Evolutionary conservation across 371 early-diverging fungal species (phyloP).

Genomic region (Mortierella sp.): DNA sequence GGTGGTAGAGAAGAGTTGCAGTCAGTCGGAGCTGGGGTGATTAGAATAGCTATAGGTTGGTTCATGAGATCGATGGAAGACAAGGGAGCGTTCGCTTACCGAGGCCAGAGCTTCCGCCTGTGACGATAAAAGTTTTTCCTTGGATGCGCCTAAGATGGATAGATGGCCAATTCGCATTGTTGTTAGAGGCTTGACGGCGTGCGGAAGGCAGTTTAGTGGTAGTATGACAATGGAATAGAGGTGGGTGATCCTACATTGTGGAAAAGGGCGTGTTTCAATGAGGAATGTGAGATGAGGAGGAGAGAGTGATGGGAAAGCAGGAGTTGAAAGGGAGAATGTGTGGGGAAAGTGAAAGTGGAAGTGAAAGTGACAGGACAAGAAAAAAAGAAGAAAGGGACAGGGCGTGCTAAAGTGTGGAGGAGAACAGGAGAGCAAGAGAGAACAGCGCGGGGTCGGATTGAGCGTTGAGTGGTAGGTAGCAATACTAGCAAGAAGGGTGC

Average conservation of each 20-base stretch:
- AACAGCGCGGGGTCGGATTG: too few species aligned
- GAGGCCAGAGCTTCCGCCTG: constrained; percentile 64
- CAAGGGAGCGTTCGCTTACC: constrained; percentile 20
- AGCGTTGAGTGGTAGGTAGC: background rate
- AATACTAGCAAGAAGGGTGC: background rate
- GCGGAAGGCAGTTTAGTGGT: too few species aligned
- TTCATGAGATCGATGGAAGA: too few species aligned
- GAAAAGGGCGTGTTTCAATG: background rate
- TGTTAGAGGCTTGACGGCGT: background rate
- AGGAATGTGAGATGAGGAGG: background rate
- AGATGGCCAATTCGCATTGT: background rate
- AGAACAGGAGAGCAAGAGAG: background rate
- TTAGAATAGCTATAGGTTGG: background rate
- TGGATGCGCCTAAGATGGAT: constrained; percentile 59
- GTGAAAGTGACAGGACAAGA: background rate
- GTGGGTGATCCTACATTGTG: constrained; percentile 1
- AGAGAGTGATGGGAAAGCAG: background rate
- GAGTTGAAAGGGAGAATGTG: background rate
- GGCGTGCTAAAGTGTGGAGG: background rate
- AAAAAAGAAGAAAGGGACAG: background rate
- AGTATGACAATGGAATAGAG: background rate
- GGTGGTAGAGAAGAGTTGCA: background rate
- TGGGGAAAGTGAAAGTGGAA: background rate
- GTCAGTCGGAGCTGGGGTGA: too few species aligned
- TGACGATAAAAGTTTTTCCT: constrained; percentile 71